These are phyloP conservation scores for Nakazawaea wyomingensis DNA, from an alignment of 805 yeast species.

Conservation along the genomic window DNA sequence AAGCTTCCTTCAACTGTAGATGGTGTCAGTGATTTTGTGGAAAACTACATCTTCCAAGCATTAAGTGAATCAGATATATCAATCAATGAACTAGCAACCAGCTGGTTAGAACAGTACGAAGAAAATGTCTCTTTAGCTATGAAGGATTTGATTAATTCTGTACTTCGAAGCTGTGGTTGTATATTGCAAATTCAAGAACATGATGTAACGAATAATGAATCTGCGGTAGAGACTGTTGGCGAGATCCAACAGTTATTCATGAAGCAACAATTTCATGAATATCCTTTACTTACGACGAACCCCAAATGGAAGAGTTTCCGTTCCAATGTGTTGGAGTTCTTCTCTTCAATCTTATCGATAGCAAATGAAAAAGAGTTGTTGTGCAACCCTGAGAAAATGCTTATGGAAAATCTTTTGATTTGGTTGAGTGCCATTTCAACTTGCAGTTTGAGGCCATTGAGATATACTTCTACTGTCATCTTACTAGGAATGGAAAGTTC, in stretches of 20 bases:
- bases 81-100: conserved; percentile 44
- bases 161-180: conserved; percentile 71
- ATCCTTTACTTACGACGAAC: conserved; percentile 55
- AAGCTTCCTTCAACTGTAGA: conserved; percentile 24
- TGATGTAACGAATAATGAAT: conserved; percentile 65
- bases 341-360: conserved; percentile 42
- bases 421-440: conserved; percentile 78
- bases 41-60: conserved; percentile 45
- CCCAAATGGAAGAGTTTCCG: conserved; percentile 44
- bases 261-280: conserved; percentile 61
- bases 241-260: conserved; percentile 64
- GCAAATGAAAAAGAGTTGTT: conserved; percentile 61
- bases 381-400: conserved; percentile 36
- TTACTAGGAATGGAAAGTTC: conserved; percentile 56
- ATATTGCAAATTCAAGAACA: conserved; percentile 62
- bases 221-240: conserved; percentile 66
- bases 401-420: conserved; percentile 54
- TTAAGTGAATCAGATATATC: conserved; percentile 44
- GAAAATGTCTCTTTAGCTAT: conserved; percentile 43
- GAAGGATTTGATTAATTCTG: conserved; percentile 59
- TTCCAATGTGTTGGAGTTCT: conserved; percentile 49
- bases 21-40: conserved; percentile 37
- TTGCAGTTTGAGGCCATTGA: conserved; percentile 61
- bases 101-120: conserved; percentile 52
- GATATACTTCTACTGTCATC: conserved; percentile 60